Evolutionary conservation across 108 stramenopile species (phyloP).

Genomic region (Hondaea fermentalgiana): DNA sequence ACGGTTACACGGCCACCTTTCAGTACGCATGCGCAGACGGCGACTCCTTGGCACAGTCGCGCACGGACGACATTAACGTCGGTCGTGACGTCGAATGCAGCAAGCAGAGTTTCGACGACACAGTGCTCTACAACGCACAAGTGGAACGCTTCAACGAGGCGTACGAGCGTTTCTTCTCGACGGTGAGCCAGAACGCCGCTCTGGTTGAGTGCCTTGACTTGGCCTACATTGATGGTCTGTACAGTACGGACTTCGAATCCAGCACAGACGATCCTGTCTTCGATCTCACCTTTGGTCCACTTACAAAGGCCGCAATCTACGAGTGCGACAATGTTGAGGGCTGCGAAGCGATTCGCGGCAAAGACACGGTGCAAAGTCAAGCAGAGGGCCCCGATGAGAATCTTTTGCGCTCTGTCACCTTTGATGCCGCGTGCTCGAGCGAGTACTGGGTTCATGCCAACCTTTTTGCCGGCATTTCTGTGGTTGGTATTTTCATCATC

Average conservation of each 20-base stretch:
- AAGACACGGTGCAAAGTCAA: background rate
- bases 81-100: background rate
- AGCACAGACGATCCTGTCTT: background rate
- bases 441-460: slow-evolving; percentile 2
- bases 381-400: background rate
- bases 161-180: background rate
- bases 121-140: background rate
- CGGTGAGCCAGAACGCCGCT: background rate
- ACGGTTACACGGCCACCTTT: background rate
- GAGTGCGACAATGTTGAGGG: background rate
- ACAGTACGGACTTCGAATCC: background rate
- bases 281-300: background rate
- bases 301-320: background rate
- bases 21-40: background rate
- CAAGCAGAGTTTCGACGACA: background rate
- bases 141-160: background rate
- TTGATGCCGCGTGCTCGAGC: background rate
- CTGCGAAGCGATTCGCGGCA: background rate
- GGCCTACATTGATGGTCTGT: background rate
- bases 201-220: background rate
- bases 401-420: background rate
- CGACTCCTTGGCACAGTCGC: background rate
- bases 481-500: background rate
- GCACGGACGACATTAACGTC: background rate
- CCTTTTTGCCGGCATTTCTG: background rate